Evolutionary conservation across 805 yeast species (phyloP).

Genomic region (Kuraishia piskuri): DNA sequence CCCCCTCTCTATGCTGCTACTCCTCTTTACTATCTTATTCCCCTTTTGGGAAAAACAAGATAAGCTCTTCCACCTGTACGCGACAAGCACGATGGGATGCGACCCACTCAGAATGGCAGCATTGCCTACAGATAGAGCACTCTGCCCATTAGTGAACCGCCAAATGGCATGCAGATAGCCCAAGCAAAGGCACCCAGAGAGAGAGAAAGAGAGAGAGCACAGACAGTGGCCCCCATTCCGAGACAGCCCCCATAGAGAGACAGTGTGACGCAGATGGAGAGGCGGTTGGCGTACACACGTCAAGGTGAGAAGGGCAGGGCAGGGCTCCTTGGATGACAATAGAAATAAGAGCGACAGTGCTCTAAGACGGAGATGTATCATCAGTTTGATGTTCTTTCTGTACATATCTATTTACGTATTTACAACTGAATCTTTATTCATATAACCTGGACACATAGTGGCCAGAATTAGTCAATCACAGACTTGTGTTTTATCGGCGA

Average conservation of each 20-base stretch:
- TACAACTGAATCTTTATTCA: too few relatives aligned
- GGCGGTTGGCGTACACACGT: not conserved
- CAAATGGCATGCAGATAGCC: not conserved
- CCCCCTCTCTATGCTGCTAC: not conserved
- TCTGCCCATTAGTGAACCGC: not conserved
- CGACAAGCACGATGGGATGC: too few relatives aligned
- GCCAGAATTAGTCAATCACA: too few relatives aligned
- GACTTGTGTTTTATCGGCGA: too few relatives aligned
- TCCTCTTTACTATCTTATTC: not conserved
- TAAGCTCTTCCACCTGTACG: not conserved
- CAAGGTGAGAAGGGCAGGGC: not conserved
- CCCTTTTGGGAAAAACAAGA: not conserved
- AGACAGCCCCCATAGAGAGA: not conserved
- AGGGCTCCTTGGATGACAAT: not conserved
- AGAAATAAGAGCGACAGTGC: not conserved
- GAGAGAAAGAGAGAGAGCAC: not conserved
- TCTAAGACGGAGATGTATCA: not conserved
- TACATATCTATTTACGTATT: too few relatives aligned
- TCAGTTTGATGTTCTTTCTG: too few relatives aligned
- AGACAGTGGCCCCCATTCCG: not conserved
- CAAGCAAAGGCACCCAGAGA: too few relatives aligned
- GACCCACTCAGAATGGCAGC: too few relatives aligned
- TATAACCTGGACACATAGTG: too few relatives aligned
- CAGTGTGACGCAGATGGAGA: not conserved
- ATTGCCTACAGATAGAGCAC: too few relatives aligned